Evolutionary conservation across 345 rosid species (phyloP), one percentile per base, ranked within the genome.

Genomic region (Lagerstroemia speciosa): DNA sequence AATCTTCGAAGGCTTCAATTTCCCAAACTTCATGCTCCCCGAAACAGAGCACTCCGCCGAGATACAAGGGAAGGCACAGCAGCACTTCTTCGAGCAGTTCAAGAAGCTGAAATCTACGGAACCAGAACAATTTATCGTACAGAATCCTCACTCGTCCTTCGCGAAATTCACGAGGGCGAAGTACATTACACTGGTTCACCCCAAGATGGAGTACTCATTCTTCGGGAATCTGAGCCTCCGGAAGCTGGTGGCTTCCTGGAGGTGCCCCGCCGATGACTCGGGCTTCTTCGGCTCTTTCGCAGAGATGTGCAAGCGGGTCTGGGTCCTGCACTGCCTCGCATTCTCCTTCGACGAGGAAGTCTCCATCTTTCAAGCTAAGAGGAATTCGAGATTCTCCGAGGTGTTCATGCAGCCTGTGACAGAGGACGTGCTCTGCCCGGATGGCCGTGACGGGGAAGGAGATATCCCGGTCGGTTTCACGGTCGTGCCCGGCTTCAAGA

Each of bases 171-270:
- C 77, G 26, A 79, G 87, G 22, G 74, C 73, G 11, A 94, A 88
- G 86, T 94, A 94, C 67, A 78, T 80, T 50, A 81, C 74, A 37
- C 83, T 94, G 2, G 90, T 94, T 0, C 99, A 94, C 79, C 92
- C 97, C 45, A 94, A 91, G 75, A 89, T 94, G 99, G 99, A 94
- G 79, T 89, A 95, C 53, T 91, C 97, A 0, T 82, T 94, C 67
- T 94, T 91, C 68, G 89, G 96, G 32, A 94, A 87, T 69, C 75
- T 89, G 84, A 89, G 80, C 85, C 96, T 86, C 80, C 78, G 99
- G 76, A 94, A 94, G 77, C 66, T 82, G 33, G 78, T 94, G 48
- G 86, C 62, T 52, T 80, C 88, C 37, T 92, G 95, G 27, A 92
- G 86, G 65, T 83, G 78, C n/a, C 72, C 92, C 98, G 57, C 10